Evolutionary conservation across 306 rosid genomes (phyloP).

Genomic region (Quercus aquifolioides): DNA sequence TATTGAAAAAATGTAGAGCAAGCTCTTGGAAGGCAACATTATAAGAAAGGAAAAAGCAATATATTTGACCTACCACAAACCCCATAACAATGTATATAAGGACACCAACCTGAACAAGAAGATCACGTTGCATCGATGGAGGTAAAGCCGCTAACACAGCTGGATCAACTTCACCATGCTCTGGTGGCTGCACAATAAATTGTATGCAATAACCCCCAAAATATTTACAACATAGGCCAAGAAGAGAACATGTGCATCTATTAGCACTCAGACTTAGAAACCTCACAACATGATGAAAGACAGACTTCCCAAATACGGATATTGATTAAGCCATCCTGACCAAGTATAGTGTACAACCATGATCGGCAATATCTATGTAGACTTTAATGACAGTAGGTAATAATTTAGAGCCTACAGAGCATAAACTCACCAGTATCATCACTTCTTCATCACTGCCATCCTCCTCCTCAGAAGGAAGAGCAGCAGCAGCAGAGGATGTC

Average conservation of each 20-base stretch:
- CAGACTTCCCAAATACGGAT: background rate
- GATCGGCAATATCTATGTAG: background rate
- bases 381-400: background rate
- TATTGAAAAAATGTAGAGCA: background rate
- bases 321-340: background rate
- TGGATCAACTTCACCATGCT: conserved; percentile 63
- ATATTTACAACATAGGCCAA: background rate
- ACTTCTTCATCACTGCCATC: conserved; percentile 25
- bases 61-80: background rate
- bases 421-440: conserved; percentile 28
- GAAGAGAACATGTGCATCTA: background rate
- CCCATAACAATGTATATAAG: background rate
- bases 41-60: background rate
- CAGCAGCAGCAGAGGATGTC: background rate
- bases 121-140: conserved; percentile 79
- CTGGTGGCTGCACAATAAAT: conserved; percentile 47
- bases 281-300: background rate
- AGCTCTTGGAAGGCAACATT: background rate
- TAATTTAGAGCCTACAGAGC: background rate
- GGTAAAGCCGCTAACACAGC: conserved; percentile 86
- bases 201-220: background rate
- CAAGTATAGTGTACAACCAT: background rate
- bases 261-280: background rate
- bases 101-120: conserved; percentile 72
- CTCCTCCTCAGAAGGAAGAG: conserved; percentile 19